A percentile compares a stretch with the other conserved stretches of the same genome.
These are phyloP conservation scores for Lotmaria passim DNA, from an alignment of 208 protist species.

Conservation along the genomic window DNA sequence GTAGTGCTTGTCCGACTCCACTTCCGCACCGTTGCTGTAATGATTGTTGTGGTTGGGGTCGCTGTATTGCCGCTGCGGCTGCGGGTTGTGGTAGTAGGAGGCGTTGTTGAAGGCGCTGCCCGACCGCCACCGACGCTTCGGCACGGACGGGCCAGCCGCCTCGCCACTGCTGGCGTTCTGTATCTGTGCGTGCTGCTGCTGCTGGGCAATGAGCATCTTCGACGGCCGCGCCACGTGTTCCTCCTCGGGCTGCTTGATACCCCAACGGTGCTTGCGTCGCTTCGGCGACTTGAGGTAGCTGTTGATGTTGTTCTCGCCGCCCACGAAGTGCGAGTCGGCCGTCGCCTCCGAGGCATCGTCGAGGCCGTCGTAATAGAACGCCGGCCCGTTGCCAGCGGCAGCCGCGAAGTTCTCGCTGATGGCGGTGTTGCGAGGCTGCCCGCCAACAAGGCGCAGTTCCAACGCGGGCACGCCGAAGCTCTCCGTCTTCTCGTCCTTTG, in stretches of 20 bases:
- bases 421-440: conserved; percentile 1
- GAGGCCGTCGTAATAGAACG: background rate
- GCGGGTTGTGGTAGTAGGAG: conserved; percentile 4
- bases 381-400: background rate
- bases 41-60: background rate
- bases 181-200: conserved; percentile 17
- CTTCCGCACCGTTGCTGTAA: conserved; percentile 3
- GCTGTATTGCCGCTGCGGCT: background rate
- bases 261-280: conserved; percentile 1
- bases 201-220: conserved; percentile 23
- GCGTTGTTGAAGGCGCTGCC: conserved; percentile 13
- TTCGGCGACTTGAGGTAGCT: conserved; percentile 34
- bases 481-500: background rate
- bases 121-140: conserved; percentile 7
- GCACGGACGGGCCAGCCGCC: background rate
- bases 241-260: conserved; percentile 18
- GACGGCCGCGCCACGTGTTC: conserved; percentile 3
- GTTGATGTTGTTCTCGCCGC: conserved; percentile 45
- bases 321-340: conserved; percentile 25
- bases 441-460: conserved; percentile 41
- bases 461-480: conserved; percentile 30
- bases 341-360: conserved; percentile 17
- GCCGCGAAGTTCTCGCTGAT: background rate
- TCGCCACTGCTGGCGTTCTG: background rate
- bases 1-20: conserved; percentile 10